Conservation (phyloP, 768 basidiomycete species). For the Lentinula sp. region DNA sequence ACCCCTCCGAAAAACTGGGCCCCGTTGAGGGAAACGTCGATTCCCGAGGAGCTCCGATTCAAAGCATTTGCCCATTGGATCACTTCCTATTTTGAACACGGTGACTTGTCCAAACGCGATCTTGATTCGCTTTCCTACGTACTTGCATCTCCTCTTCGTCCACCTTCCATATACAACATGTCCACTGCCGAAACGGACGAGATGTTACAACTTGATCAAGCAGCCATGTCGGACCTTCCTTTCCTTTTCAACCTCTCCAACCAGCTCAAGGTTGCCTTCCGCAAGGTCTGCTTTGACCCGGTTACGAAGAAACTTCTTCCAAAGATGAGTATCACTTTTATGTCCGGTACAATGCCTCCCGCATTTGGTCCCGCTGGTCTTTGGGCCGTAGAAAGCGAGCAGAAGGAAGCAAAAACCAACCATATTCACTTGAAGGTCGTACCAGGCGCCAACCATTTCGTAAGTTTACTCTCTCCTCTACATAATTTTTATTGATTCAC, state of each 20-base stretch:
- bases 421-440: constrained; percentile 11
- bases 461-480: constrained; percentile 7
- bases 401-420: neutral
- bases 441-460: constrained; percentile 18
- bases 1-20: constrained; percentile 12
- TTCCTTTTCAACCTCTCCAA: constrained; percentile 2
- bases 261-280: constrained; percentile 8
- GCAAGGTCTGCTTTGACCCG: constrained; percentile 4
- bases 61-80: constrained; percentile 18
- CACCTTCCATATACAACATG: constrained; percentile 9
- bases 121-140: neutral
- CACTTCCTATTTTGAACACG: constrained; percentile 12
- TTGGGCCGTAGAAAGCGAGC: constrained; percentile 15
- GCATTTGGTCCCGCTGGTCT: constrained; percentile 8
- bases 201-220: constrained; percentile 10
- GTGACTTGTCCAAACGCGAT: constrained; percentile 12
- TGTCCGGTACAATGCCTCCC: neutral
- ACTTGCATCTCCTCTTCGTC: neutral
- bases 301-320: constrained; percentile 4
- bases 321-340: neutral
- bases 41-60: constrained; percentile 14
- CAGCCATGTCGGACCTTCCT: neutral
- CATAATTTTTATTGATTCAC: neutral
- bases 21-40: constrained; percentile 17
- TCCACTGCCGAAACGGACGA: constrained; percentile 5